Evolutionary conservation across 768 basidiomycete genomes (phyloP).

Genomic region (Clathrus columnatus): DNA sequence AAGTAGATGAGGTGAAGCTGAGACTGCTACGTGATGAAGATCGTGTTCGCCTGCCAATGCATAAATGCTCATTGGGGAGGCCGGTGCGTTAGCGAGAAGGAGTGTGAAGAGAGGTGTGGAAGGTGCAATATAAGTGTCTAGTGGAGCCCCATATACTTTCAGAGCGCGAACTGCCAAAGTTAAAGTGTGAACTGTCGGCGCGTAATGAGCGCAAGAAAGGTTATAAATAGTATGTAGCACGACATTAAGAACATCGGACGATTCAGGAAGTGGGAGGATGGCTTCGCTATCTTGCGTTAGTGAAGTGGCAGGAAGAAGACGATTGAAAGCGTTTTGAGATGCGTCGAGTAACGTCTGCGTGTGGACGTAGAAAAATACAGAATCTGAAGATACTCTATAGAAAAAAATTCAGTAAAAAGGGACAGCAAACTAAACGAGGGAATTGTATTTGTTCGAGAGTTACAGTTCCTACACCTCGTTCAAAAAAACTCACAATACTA

Average conservation of each 20-base stretch:
- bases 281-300: slow-evolving; percentile 31
- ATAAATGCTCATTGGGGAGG: slow-evolving; percentile 33
- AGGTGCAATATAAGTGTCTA: slow-evolving; percentile 20
- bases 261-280: slow-evolving; percentile 51
- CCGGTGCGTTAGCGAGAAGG: slow-evolving; percentile 27
- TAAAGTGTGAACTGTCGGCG: slow-evolving; percentile 55
- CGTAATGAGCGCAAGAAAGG: slow-evolving; percentile 66
- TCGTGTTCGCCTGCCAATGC: slow-evolving; percentile 29
- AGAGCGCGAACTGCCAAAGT: slow-evolving; percentile 48
- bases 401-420: slow-evolving; percentile 50
- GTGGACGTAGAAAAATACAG: slow-evolving; percentile 81
- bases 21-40: slow-evolving; percentile 31
- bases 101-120: slow-evolving; percentile 24
- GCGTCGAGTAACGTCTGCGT: slow-evolving; percentile 43
- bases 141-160: slow-evolving; percentile 46
- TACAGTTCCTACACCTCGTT: too few relatives aligned
- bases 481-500: slow-evolving; percentile 1
- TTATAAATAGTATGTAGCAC: slow-evolving; percentile 66
- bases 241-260: slow-evolving; percentile 58
- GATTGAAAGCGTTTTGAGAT: slow-evolving; percentile 59
- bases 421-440: neutral
- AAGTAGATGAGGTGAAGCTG: slow-evolving; percentile 31
- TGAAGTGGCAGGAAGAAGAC: slow-evolving; percentile 35
- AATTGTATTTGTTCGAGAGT: neutral
- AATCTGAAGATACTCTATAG: slow-evolving; percentile 51